Base-by-base conservation (phyloP, 2,329 filamentous ascomycete species). In the Fusarium sp. region DNA sequence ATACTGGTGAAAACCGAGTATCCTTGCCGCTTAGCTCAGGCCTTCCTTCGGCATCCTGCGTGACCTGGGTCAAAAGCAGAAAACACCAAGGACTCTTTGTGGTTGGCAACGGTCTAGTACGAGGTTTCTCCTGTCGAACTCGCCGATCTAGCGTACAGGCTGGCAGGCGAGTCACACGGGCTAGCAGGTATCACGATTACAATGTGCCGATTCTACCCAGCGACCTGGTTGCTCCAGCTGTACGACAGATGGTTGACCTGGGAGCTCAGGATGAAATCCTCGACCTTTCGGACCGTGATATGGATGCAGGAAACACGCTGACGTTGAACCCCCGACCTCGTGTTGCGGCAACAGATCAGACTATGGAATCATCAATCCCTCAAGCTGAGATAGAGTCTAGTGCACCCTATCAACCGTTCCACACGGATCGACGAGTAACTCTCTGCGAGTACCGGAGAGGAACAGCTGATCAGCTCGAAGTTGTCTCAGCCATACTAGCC, bases 341-440 rank as follows among this genome's bases (percentile, higher is more conserved):
- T 60, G 80, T 77, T 75, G 77, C 72, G 72, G 79, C 78, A 55
- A 77, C 73, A 75, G 85, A 83, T 77, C 83, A 81, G 77, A 84
- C 82, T 61, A 88, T 85, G 80, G 92, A 85, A 81, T 93, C 83
- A 80, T 92, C 84, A 79, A 95, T 89, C 63, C 90, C 90, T 2
- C 89, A 91, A 72, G 94, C 94, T 11, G 95, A 98, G 84, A 97
- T 97, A 73, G 96, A 99, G 79, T 97, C 95, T 4, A 98, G 95
- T 78, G 93, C 95, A 9, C 94, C 95, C 5, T 98, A 97, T 77
- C 95, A 97, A 78, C 95, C 96, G 3, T 98, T 98, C 84, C 95
- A 98, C 80, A 96, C 95, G 0, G 95, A 98, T 78, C 89, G 91
- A 61, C 90, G 95, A 7, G 93, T 98, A 48, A 90, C 88, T n/a